Base-by-base conservation (phyloP, 2,329 filamentous ascomycete species). In the Tolypocladium inflatum region DNA sequence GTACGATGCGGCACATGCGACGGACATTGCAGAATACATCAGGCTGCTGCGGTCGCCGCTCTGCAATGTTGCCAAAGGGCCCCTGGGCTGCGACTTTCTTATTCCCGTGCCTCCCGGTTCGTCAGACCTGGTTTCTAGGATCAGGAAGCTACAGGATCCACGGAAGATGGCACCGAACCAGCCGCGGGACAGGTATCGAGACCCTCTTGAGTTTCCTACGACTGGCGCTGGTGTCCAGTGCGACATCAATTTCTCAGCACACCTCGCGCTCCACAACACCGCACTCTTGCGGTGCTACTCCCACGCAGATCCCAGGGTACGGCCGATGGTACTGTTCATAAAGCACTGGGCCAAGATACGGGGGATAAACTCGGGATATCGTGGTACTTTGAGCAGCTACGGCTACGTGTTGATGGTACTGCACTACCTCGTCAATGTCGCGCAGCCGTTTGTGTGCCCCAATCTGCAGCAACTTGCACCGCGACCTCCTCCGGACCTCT, bases 381-480 rank as follows among this genome's bases (percentile, higher is more conserved):
- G 87, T 42, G 91, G 92, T 48, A 95, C 91, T 0, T 76, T 97
- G 21, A 92, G 89, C 56, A 93, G 89, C 63, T 96, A 96, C 66
- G 91, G 92, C 55, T 97, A 93, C 71, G 90, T 94, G 6, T 76
- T 96, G 43, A 96, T 97, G 91, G 86, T 95, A 5, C 76, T 96
- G 19, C 92, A 97, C 72, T 96, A 93, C 67, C 81, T 96, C 35
- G 85, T 94, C 67, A 96, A 96, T 64, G 72, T 96, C 56, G 88
- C 83, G 1, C 78, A 84, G 54, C 91, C 92, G 0, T 90, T 91
- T 57, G 88, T 97, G 21, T 85, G 90, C 59, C 90, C 89, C 0
- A 96, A 97, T 66, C 79, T 97, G 2, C 91, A 95, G 68, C 73
- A 79, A 57, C 76, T 80, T 64, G 79, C 73, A 41, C 78, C 74